These are phyloP conservation scores for Entomortierella chlamydospora DNA, from an alignment of 192 early-diverging fungal species.

Conservation along the genomic window DNA sequence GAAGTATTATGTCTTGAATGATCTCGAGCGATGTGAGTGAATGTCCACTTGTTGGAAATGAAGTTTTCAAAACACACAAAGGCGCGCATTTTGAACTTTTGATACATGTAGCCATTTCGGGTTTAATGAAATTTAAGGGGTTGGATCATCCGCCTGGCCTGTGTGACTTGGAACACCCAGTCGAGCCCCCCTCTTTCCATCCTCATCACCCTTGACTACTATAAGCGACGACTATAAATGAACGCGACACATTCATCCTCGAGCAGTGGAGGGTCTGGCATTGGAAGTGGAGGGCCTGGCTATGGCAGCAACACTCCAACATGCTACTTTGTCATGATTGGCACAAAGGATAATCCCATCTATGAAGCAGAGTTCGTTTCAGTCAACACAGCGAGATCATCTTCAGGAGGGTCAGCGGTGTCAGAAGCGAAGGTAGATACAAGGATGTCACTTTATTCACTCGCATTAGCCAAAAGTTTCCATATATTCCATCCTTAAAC, in stretches of 20 bases:
- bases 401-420: constrained; percentile 53
- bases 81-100: too few species aligned
- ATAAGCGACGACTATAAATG: too few species aligned
- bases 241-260: constrained; percentile 49
- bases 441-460: not conserved
- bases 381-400: constrained; percentile 55
- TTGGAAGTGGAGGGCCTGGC: constrained; percentile 21
- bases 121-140: not conserved
- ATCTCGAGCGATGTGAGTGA: too few species aligned
- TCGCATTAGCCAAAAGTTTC: too few species aligned
- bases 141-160: too few species aligned
- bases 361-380: constrained; percentile 91
- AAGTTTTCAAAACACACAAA: too few species aligned
- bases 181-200: too few species aligned
- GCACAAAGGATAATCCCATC: constrained; percentile 93
- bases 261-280: constrained; percentile 52
- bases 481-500: too few species aligned
- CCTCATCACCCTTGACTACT: too few species aligned
- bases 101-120: too few species aligned
- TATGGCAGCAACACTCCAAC: constrained; percentile 45
- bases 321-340: constrained; percentile 94
- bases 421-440: constrained; percentile 55
- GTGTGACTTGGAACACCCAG: too few species aligned
- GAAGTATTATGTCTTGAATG: too few species aligned
- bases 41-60: not conserved